Evolutionary conservation across 176 grass and related monocot species (phyloP).

Genomic region (Hyparrhenia diplandra): DNA sequence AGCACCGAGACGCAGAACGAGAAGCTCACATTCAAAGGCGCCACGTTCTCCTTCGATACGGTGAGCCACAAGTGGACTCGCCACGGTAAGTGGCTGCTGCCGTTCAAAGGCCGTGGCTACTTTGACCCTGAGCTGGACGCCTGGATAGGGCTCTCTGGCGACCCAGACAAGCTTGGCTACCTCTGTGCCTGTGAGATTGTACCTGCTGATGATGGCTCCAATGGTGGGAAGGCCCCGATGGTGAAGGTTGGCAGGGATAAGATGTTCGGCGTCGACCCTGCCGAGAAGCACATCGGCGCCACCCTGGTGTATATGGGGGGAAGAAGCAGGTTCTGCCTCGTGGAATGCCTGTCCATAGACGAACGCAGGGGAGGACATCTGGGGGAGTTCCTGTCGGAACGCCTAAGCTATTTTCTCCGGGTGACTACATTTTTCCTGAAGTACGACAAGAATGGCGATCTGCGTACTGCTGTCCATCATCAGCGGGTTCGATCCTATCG

Average conservation of each 20-base stretch:
- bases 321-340: neutral
- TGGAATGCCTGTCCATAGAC: neutral
- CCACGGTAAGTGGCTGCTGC: neutral
- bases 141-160: neutral
- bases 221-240: neutral
- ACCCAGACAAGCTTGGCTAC: neutral
- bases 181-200: neutral
- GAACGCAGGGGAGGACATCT: neutral
- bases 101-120: neutral
- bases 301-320: neutral
- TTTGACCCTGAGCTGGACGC: neutral
- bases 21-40: too few relatives aligned
- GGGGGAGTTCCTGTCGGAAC: neutral
- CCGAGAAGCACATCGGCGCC: neutral
- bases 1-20: neutral
- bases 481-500: neutral
- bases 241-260: constrained; percentile 3
- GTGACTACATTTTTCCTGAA: neutral
- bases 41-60: neutral
- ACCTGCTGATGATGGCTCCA: neutral
- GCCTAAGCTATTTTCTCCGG: neutral
- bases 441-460: constrained; percentile 3
- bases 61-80: neutral
- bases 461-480: neutral
- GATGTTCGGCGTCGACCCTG: neutral